phyloP scores from a whole-genome alignment of 495 filamentous ascomycete genomes.

The Staphylotrichum longicolle region DNA sequence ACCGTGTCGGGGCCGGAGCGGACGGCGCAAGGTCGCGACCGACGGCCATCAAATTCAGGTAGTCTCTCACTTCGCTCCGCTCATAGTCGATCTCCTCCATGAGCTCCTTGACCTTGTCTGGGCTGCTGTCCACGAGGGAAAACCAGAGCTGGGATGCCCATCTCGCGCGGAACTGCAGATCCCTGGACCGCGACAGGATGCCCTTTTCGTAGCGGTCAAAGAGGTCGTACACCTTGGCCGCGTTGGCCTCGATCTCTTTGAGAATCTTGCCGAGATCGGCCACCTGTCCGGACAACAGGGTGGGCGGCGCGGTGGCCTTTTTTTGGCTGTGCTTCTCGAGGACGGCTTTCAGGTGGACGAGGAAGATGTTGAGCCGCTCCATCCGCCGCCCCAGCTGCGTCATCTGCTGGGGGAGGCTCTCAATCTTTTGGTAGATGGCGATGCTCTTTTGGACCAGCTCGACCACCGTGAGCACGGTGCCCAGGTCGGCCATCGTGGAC shows the following conservation, averaged over 20 bases:
- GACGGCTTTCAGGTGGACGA: constrained; percentile 20
- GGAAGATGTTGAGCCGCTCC: constrained; percentile 22
- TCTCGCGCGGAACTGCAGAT: constrained; percentile 21
- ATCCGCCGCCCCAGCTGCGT: constrained; percentile 24
- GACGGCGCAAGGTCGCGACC: neutral
- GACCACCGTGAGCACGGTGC: constrained; percentile 29
- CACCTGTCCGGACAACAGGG: constrained; percentile 18
- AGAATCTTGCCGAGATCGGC: constrained; percentile 22
- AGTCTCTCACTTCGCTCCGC: constrained; percentile 17
- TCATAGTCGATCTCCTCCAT: constrained; percentile 31
- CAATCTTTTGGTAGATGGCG: constrained; percentile 25
- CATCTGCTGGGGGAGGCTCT: constrained; percentile 31
- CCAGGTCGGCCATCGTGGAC: constrained; percentile 21
- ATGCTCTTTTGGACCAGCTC: constrained; percentile 26
- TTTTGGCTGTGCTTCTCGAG: neutral
- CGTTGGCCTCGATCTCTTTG: constrained; percentile 20
- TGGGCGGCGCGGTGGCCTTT: constrained; percentile 2
- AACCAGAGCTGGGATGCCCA: constrained; percentile 28
- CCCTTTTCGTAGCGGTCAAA: constrained; percentile 32
- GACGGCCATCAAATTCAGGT: constrained; percentile 21
- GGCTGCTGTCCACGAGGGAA: constrained; percentile 27
- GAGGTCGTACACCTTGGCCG: constrained; percentile 26
- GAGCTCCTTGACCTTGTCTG: constrained; percentile 29
- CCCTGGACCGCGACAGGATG: constrained; percentile 25
- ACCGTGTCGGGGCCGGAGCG: neutral